These are phyloP conservation scores for Telopea speciosissima DNA, from an alignment of 177 flowering plant genomes.

Conservation along the genomic window DNA sequence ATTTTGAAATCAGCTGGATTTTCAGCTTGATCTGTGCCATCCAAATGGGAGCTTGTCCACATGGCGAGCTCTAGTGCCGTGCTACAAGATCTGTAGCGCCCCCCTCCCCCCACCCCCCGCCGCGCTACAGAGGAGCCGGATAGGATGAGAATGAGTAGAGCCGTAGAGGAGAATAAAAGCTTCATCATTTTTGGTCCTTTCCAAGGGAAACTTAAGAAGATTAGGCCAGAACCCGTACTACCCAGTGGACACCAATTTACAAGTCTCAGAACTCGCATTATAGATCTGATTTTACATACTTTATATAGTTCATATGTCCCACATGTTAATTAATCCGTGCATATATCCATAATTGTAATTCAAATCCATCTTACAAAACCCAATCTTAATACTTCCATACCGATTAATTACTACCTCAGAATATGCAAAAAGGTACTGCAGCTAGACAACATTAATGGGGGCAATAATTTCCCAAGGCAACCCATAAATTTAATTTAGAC, in stretches of 20 bases:
- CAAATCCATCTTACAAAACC: neutral
- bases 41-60: neutral
- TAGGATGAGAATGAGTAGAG: neutral
- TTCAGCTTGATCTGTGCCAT: too few species aligned
- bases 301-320: neutral
- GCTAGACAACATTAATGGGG: too few species aligned
- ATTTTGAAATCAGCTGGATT: too few species aligned
- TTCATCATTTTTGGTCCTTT: neutral
- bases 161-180: too few species aligned
- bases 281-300: too few species aligned
- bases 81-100: too few species aligned
- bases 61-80: too few species aligned
- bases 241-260: neutral
- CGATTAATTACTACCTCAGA: neutral
- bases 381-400: neutral
- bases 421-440: neutral
- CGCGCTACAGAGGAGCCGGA: too few species aligned
- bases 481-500: too few species aligned
- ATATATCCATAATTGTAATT: neutral
- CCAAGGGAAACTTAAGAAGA: neutral
- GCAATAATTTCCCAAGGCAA: too few species aligned
- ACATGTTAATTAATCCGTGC: neutral
- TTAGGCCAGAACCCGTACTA: neutral
- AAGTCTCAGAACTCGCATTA: neutral
- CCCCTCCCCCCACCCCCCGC: too few species aligned